These are phyloP conservation scores for Cutaneotrichosporon mucoides DNA, from an alignment of 1,284 basidiomycete genomes.

Conservation along the genomic window DNA sequence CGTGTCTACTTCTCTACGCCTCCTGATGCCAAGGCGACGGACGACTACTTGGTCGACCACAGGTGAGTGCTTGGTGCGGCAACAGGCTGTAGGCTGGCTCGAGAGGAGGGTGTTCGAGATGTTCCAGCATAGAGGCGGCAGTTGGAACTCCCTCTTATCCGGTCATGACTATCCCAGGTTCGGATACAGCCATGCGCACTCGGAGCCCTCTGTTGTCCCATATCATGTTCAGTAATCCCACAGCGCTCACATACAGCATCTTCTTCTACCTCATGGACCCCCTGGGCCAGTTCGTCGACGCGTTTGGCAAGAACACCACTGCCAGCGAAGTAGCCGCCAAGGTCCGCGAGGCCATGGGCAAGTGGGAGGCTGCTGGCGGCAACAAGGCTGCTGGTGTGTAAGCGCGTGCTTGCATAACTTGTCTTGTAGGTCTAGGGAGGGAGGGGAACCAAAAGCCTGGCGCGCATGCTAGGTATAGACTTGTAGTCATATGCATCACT, in stretches of 20 bases:
- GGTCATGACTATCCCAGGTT: too few relatives aligned
- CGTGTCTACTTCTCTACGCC: conserved; percentile 99
- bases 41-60: conserved; percentile 95
- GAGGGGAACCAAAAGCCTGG: neutral
- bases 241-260: conserved; percentile 74
- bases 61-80: conserved; percentile 39
- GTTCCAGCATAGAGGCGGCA: too few relatives aligned
- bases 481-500: conserved; percentile 10
- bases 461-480: neutral
- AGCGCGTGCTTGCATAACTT: neutral
- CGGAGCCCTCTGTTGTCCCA: too few relatives aligned
- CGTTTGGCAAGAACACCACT: conserved; percentile 81
- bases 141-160: too few relatives aligned
- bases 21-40: conserved; percentile 65
- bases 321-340: conserved; percentile 63
- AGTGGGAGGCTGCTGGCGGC: conserved; percentile 52
- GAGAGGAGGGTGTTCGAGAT: too few relatives aligned
- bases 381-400: conserved; percentile 39
- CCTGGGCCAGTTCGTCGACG: conserved; percentile 88
- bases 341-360: conserved; percentile 53
- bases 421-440: neutral
- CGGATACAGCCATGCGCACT: too few relatives aligned
- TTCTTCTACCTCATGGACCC: conserved; percentile 99
- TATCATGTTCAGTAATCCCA: too few relatives aligned
- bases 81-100: too few relatives aligned